Percentiles rank a stretch among this genome's conserved stretches.
These are phyloP conservation scores for Fusarium penzigii DNA, from an alignment of 2,329 filamentous ascomycete genomes.

Conservation along the genomic window DNA sequence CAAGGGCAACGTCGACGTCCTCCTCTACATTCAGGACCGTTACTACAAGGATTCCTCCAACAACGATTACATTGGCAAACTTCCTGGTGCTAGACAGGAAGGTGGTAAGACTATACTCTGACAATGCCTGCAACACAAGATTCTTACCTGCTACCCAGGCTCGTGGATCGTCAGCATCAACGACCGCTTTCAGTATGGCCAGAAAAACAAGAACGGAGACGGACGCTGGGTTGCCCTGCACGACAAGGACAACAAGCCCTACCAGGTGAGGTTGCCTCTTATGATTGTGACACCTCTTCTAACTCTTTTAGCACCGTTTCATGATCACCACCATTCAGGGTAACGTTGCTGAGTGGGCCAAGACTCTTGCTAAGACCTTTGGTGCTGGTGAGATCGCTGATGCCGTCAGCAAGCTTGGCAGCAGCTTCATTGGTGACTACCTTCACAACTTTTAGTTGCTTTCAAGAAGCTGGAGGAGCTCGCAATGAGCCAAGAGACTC, in stretches of 20 bases:
- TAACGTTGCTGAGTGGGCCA: conserved; percentile 1
- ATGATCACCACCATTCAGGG: conserved; percentile 13
- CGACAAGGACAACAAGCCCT: conserved; percentile 18
- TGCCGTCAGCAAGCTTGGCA: conserved; percentile 7
- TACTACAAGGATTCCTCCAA: conserved; percentile 12
- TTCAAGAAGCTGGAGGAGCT: no score
- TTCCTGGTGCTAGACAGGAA: conserved; percentile 9
- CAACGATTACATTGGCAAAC: conserved; percentile 11
- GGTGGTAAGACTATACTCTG: conserved; percentile 6
- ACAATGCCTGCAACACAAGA: neutral
- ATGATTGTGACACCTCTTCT: neutral
- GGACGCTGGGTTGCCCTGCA: conserved; percentile 17
- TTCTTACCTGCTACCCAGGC: neutral
- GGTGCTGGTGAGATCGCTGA: conserved; percentile 17
- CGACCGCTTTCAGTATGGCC: conserved; percentile 20
- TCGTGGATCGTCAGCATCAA: conserved; percentile 8
- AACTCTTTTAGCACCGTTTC: conserved; percentile 13
- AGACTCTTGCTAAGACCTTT: conserved; percentile 7
- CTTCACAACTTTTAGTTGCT: conserved; percentile 10
- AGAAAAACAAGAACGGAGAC: conserved; percentile 17
- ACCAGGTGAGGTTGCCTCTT: conserved; percentile 6
- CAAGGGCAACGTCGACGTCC: conserved; percentile 6
- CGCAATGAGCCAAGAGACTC: no score
- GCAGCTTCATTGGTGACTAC: conserved; percentile 15
- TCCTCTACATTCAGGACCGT: conserved; percentile 16